Percentiles rank a stretch among this genome's conserved stretches.
These are phyloP conservation scores for Eucalyptus marginata DNA, from an alignment of 345 rosid species.

Conservation along the genomic window DNA sequence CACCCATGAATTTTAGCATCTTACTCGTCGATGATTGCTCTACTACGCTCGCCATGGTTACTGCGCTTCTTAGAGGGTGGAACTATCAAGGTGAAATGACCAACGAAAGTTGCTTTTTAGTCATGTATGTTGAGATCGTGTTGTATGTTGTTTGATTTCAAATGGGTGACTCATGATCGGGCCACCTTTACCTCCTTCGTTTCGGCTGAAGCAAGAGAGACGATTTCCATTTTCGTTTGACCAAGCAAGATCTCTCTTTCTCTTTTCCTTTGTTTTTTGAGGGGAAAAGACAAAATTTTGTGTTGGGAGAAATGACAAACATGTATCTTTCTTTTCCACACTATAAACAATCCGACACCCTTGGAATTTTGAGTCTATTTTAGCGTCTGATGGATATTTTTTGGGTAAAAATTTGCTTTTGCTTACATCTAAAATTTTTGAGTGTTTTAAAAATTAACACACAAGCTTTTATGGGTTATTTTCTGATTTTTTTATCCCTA, in stretches of 20 bases:
- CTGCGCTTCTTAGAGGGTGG: slow-evolving; percentile 30
- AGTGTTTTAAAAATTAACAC: not conserved
- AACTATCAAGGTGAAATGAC: slow-evolving; percentile 25
- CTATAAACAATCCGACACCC: not conserved
- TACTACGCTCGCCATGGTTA: slow-evolving; percentile 22
- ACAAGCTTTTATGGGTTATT: not conserved
- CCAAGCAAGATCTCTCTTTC: not conserved
- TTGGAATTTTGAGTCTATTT: not conserved
- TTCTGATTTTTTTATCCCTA: not conserved
- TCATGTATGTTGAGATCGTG: not conserved
- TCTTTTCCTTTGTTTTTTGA: too few relatives aligned
- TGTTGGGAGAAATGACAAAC: not conserved
- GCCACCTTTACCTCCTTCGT: not conserved
- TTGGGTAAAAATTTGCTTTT: not conserved
- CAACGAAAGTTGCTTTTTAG: not conserved
- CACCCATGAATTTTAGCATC: slow-evolving; percentile 14
- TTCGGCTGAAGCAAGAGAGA: not conserved
- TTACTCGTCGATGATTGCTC: slow-evolving; percentile 62
- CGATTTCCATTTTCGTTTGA: not conserved
- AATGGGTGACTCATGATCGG: not conserved
- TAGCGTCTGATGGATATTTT: not conserved
- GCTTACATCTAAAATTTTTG: not conserved
- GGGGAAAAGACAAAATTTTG: not conserved
- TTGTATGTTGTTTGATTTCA: not conserved
- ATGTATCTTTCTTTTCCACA: not conserved